A percentile compares a stretch with the other conserved stretches of the same genome.
Evolutionary conservation across 31 red algal species (phyloP).

Genomic region (Asparagopsis taxiformis): DNA sequence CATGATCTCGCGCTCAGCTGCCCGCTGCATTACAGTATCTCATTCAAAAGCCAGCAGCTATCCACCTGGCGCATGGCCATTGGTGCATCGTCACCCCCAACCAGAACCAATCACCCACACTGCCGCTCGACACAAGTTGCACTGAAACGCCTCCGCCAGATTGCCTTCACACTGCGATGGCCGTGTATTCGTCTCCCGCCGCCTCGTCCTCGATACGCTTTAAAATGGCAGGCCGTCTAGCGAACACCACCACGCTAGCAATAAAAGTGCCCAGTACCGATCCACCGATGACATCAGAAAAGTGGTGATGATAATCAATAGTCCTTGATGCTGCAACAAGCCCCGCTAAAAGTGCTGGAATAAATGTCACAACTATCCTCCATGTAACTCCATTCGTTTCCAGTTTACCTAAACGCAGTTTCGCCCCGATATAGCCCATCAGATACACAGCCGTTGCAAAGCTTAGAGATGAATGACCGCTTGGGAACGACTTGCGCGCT

Average conservation of each 20-base stretch:
- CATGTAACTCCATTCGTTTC: background rate
- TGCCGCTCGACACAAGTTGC: no score
- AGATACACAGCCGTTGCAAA: slow-evolving; percentile 60
- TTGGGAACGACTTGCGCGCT: slow-evolving; percentile 87
- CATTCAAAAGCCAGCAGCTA: no score
- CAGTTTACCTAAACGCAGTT: background rate
- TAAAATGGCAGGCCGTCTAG: slow-evolving; percentile 6
- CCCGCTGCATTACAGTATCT: no score
- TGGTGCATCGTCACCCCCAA: no score
- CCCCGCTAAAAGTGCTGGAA: slow-evolving; percentile 39
- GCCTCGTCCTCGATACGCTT: slow-evolving; percentile 12
- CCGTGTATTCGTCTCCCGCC: no score
- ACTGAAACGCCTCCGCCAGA: no score
- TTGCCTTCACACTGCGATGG: no score
- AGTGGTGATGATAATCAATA: slow-evolving; percentile 92
- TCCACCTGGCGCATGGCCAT: no score
- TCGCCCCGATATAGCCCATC: slow-evolving; percentile 26
- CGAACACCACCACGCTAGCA: slow-evolving; percentile 23
- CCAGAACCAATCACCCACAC: no score
- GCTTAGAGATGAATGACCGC: slow-evolving; percentile 74
- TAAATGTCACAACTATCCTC: slow-evolving; percentile 20
- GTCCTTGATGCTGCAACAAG: slow-evolving; percentile 62
- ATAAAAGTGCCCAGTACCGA: slow-evolving; percentile 40
- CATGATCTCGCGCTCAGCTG: no score
- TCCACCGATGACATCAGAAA: slow-evolving; percentile 77